Evolutionary conservation across 768 basidiomycete genomes (phyloP).

Genomic region (Boletus speciosus): DNA sequence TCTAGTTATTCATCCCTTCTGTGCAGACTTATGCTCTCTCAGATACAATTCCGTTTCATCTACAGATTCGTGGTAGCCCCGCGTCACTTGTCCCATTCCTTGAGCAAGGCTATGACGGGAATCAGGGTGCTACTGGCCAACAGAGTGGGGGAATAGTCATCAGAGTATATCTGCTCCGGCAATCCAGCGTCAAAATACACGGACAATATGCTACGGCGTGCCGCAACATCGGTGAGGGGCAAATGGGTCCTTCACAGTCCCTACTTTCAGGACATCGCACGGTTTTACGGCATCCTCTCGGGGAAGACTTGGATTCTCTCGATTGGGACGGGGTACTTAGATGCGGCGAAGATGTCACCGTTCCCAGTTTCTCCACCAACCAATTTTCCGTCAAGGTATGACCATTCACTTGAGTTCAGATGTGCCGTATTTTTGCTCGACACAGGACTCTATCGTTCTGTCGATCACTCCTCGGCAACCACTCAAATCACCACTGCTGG

Average conservation of each 20-base stretch:
- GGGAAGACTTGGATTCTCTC: slow-evolving; percentile 38
- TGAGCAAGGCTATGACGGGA: slow-evolving; percentile 10
- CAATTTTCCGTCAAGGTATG: slow-evolving; percentile 51
- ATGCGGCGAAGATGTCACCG: slow-evolving; percentile 35
- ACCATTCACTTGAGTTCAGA: neutral
- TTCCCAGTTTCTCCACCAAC: slow-evolving; percentile 46
- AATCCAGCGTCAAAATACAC: slow-evolving; percentile 37
- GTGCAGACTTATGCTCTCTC: slow-evolving; percentile 50
- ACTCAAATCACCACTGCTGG: slow-evolving; percentile 35
- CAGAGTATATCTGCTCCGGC: slow-evolving; percentile 53
- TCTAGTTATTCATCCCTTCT: slow-evolving; percentile 58
- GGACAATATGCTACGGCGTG: slow-evolving; percentile 6
- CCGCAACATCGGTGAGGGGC: slow-evolving; percentile 46
- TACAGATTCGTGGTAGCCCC: slow-evolving; percentile 52
- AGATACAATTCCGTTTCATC: slow-evolving; percentile 61
- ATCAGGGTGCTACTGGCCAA: neutral
- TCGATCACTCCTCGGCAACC: slow-evolving; percentile 42
- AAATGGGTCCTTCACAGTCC: slow-evolving; percentile 44
- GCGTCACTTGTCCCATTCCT: slow-evolving; percentile 48
- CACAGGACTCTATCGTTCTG: slow-evolving; percentile 57
- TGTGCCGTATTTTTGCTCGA: neutral
- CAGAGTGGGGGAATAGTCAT: slow-evolving; percentile 26
- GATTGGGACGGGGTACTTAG: slow-evolving; percentile 61
- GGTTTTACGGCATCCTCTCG: slow-evolving; percentile 8
- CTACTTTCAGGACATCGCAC: slow-evolving; percentile 12